phyloP scores from a whole-genome alignment of 192 early-diverging fungal genomes.

The Chytriomyces sp. region DNA sequence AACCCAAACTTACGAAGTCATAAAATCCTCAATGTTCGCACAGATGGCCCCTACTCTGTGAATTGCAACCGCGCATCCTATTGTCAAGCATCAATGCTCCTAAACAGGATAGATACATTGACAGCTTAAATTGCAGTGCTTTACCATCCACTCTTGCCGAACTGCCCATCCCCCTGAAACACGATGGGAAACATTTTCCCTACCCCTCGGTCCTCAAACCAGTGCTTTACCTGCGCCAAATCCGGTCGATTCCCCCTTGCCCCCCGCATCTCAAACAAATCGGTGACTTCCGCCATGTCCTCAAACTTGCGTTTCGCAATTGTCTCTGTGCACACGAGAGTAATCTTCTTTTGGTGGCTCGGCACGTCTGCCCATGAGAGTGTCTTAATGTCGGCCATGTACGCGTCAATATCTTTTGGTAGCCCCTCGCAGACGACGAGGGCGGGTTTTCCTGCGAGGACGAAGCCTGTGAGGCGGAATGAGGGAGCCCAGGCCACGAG shows the following conservation, averaged over 20 bases:
- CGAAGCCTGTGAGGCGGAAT: constrained; percentile 10
- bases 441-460: constrained; percentile 17
- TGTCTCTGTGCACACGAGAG: constrained; percentile 1
- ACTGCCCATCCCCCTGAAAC: constrained; percentile 7
- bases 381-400: constrained; percentile 18
- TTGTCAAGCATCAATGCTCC: too few species aligned
- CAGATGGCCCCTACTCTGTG: too few species aligned
- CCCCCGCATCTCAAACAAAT: constrained; percentile 23
- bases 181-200: constrained; percentile 2
- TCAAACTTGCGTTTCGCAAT: constrained; percentile 1
- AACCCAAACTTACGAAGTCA: too few species aligned
- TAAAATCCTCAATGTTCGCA: too few species aligned
- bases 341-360: constrained; percentile 22
- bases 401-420: background rate
- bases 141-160: too few species aligned
- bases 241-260: constrained; percentile 13
- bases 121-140: too few species aligned
- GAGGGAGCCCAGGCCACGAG: constrained; percentile 12
- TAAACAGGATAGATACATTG: too few species aligned
- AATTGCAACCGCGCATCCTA: too few species aligned
- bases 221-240: constrained; percentile 14
- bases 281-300: constrained; percentile 15
- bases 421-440: constrained; percentile 7
- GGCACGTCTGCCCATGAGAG: constrained; percentile 21
- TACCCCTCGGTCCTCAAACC: constrained; percentile 8